Evolutionary conservation across 129 eudicot species (phyloP), one percentile per base, ranked within the genome.

Genomic region (Mikania micrantha): DNA sequence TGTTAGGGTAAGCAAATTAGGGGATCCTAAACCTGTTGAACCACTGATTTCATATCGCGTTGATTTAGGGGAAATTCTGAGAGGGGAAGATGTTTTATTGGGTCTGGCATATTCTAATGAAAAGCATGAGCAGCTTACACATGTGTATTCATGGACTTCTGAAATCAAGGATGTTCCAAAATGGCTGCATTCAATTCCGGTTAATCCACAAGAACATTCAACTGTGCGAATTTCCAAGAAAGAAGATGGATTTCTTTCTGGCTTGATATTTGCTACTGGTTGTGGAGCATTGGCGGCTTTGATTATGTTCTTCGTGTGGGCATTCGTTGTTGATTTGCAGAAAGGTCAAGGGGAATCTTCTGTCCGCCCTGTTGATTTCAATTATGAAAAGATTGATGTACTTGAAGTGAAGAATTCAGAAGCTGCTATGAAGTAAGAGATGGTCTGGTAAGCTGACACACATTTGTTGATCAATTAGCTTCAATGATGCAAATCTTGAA

Each of bases 41-140:
- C 84, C 95, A 4, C 64, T 84, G 87, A 22, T 87, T 36, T 75
- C 83, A 22, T 75, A 60, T 76, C 32, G 59, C 5, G 9, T 90
- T 4, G 78, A 90, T 78, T 82, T 90, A 73, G 80, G 67, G 61
- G 57, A 66, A 68, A 82, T 78, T 80, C 84, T 90, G 95, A 50
- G 71, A 21, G 85, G 64, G 3, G 81, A 81, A 54, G 79, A 80
- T 63, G 87, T 84, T 36, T 20, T 82, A 6, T 59, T 84, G 5
- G 91, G 87, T 58, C 29, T 90, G 59, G 75, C 83, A 31, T 82
- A 87, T 38, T 42, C 75, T 4, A 85, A 76, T 58, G 84, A 65
- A 5, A 41, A 28, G 32, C 32, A 28, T 28, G 32, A 28, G 32
- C 32, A 28, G 32, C 2, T 4, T 28, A 28, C 2, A 28, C 4